Conservation (phyloP, 2,329 filamentous ascomycete genomes). For the Exophiala sp. region DNA sequence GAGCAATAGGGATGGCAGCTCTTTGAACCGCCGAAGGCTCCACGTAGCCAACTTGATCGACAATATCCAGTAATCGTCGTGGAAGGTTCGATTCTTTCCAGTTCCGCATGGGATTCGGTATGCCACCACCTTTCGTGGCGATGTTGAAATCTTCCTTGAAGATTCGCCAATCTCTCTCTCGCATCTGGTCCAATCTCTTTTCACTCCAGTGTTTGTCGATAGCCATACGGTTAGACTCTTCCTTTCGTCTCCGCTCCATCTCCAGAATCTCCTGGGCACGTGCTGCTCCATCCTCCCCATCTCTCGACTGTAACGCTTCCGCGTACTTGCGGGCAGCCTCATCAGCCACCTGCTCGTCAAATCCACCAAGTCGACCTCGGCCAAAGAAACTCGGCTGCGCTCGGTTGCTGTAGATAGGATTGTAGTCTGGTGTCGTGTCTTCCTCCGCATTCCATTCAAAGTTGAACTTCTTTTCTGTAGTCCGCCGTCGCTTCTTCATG, state of each 20-base stretch:
- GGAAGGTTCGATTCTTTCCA: slow-evolving; percentile 86
- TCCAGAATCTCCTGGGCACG: slow-evolving; percentile 79
- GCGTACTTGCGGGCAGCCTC: slow-evolving; percentile 55
- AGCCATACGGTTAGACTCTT: slow-evolving; percentile 67
- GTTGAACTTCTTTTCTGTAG: slow-evolving; percentile 96
- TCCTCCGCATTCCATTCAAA: slow-evolving; percentile 97
- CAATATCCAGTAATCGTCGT: slow-evolving; percentile 71
- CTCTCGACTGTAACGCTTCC: slow-evolving; percentile 68
- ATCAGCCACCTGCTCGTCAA: slow-evolving; percentile 56
- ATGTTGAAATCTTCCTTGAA: slow-evolving; percentile 99
- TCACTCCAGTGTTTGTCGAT: slow-evolving; percentile 95
- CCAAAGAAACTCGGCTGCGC: slow-evolving; percentile 68
- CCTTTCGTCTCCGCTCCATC: slow-evolving; percentile 73
- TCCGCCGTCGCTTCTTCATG: slow-evolving; percentile 90
- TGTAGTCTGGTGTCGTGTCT: slow-evolving; percentile 81
- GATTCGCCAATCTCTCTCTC: slow-evolving; percentile 96
- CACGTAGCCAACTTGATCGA: slow-evolving; percentile 80
- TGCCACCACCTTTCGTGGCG: slow-evolving; percentile 81
- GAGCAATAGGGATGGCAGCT: slow-evolving; percentile 89
- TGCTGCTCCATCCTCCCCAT: slow-evolving; percentile 69
- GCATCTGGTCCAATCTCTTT: slow-evolving; percentile 89
- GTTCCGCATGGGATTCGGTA: slow-evolving; percentile 93
- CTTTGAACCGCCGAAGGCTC: slow-evolving; percentile 90
- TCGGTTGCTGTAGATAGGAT: slow-evolving; percentile 71
- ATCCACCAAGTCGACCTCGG: slow-evolving; percentile 64